Evolutionary conservation across 2,329 filamentous ascomycete species (phyloP), one percentile per base, ranked within the genome.

Genomic region (Cephalotrichum gorgonifer): DNA sequence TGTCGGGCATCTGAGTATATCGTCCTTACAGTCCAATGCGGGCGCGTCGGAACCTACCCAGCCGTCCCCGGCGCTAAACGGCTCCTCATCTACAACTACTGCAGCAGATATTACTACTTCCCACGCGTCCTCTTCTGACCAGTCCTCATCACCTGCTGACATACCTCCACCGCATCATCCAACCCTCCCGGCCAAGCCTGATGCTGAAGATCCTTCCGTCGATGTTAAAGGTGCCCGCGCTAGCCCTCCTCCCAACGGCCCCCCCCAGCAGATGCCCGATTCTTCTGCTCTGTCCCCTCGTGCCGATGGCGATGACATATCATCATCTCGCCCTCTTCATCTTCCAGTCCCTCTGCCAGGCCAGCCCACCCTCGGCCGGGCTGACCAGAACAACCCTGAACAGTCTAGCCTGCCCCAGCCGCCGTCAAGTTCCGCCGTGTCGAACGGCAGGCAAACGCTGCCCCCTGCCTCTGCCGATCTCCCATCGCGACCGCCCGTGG

Each of bases 1-100:
- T 57, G 52, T 56, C 54, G 53, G 58, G 55, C 60, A 60, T 31
- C 51, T 55, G 53, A 59, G 57, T 53, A 54, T 60, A 55, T 59
- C 51, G 30, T 52, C 54, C 50, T 58, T 54, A 50, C 53, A 57
- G 49, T 50, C 54, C 52, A 47, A 48, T 43, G 50, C 50, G 45
- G 50, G 55, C 45, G 51, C 54, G 49, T 53, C 57, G 41, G 59
- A 56, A 43, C 48, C 53, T 48, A 47, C 49, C 53, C 55, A 49
- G 48, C 48, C 49, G 55, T 45, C 48, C n/a, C 26, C 48, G 31
- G 22, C 30, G n/a, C 26, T 22, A 23, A 33, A 38, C 33, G 17
- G 12, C 33, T 28, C 15, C 22, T 44, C 43, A 44, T n/a, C n/a
- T n/a, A 44, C 43, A 44, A 26, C 44, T 41, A 27, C 39, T 22